Conservation (phyloP, 2,329 filamentous ascomycete genomes). For the Cladosporium sp. region DNA sequence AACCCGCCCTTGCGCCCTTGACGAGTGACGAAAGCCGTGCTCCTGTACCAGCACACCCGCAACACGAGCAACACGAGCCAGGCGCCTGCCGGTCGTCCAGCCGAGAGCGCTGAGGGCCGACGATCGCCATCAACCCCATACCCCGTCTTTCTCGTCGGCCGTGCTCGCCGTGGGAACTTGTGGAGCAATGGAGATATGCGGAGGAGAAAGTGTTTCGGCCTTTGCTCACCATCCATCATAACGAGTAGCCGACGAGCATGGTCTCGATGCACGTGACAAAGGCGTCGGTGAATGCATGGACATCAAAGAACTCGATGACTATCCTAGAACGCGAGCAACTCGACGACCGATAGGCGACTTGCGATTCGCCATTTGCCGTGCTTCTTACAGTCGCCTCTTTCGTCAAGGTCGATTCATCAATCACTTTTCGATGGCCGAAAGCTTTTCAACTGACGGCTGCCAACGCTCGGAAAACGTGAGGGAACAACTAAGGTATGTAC, state of each 20-base stretch:
- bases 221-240: background rate
- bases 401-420: background rate
- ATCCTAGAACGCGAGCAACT: background rate
- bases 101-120: background rate
- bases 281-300: background rate
- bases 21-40: conserved; percentile 1
- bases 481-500: background rate
- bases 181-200: conserved; percentile 4
- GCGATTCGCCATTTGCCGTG: background rate
- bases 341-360: background rate
- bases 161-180: background rate
- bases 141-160: background rate
- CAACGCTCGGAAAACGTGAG: background rate
- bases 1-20: background rate
- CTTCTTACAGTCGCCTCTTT: background rate
- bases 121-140: background rate
- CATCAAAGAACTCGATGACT: background rate
- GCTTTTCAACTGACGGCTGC: background rate
- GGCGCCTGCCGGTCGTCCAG: background rate
- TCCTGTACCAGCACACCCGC: background rate
- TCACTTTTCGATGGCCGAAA: background rate
- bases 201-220: background rate
- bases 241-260: background rate
- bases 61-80: background rate
- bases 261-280: background rate